phyloP scores from a whole-genome alignment of 2,329 filamentous ascomycete genomes.

The Gaeumannomyces sp. region DNA sequence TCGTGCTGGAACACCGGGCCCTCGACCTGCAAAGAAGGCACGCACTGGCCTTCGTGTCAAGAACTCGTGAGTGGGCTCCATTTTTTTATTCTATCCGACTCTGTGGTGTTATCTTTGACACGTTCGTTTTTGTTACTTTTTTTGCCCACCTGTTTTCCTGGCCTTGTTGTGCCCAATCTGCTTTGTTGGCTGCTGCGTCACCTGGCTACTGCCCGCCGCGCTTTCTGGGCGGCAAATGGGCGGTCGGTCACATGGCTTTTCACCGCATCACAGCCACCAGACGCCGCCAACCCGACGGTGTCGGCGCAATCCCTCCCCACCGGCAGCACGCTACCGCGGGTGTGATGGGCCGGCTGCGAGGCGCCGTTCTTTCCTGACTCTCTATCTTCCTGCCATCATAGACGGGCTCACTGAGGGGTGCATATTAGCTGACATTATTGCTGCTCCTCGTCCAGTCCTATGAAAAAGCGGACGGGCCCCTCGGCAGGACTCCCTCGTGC shows the following conservation, averaged over 20 bases:
- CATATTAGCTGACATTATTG: background rate
- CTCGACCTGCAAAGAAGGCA: slow-evolving; percentile 52
- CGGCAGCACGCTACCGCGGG: background rate
- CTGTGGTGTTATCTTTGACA: slow-evolving; percentile 6
- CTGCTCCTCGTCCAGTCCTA: slow-evolving; percentile 49
- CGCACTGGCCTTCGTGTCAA: slow-evolving; percentile 60
- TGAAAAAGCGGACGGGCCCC: slow-evolving; percentile 67
- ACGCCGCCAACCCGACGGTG: background rate
- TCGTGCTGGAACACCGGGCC: slow-evolving; percentile 54
- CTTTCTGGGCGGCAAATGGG: background rate
- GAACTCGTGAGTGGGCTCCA: slow-evolving; percentile 55
- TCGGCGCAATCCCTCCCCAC: background rate
- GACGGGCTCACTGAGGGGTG: background rate
- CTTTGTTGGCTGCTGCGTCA: slow-evolving; percentile 1
- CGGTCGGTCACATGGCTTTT: background rate
- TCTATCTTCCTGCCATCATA: background rate
- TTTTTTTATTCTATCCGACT: slow-evolving; percentile 13
- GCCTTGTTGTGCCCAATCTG: background rate
- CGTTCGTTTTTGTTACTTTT: background rate
- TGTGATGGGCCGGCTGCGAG: background rate
- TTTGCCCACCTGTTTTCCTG: slow-evolving; percentile 6
- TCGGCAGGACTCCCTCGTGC: slow-evolving; percentile 62
- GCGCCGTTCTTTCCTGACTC: background rate
- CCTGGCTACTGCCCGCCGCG: background rate
- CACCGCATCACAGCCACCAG: background rate